A percentile compares a stretch with the other conserved stretches of the same genome.
Evolutionary conservation across 2,329 filamentous ascomycete genomes (phyloP).

Genomic region (Hypoxylon sp.): DNA sequence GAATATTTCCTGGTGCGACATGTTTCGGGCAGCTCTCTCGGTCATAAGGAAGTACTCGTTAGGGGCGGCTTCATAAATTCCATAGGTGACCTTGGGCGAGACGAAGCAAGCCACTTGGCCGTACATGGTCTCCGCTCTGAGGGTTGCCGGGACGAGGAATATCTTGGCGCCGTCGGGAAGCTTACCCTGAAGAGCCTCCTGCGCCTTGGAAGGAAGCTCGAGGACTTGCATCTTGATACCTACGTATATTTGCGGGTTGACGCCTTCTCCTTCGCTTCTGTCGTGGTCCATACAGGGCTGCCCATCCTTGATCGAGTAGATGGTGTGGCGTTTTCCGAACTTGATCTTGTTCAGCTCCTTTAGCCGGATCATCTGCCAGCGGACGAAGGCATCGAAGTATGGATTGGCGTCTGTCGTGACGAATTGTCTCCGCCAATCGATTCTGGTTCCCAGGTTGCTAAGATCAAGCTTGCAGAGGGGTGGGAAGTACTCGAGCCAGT

Average conservation of each 20-base stretch:
- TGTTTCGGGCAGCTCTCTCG: constrained; percentile 88
- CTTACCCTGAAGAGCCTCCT: constrained; percentile 76
- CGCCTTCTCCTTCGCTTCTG: constrained; percentile 79
- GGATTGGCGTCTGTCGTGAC: constrained; percentile 97
- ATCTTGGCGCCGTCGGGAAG: constrained; percentile 80
- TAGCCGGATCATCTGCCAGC: constrained; percentile 96
- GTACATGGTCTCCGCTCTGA: constrained; percentile 98
- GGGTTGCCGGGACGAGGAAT: constrained; percentile 89
- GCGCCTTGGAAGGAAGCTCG: constrained; percentile 83
- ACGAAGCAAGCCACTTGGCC: constrained; percentile 97
- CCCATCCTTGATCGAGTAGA: constrained; percentile 89
- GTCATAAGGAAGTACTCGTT: constrained; percentile 88
- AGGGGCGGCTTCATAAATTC: constrained; percentile 66
- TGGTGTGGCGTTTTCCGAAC: constrained; percentile 91
- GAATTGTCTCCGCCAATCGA: constrained; percentile 93
- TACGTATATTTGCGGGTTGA: constrained; percentile 90
- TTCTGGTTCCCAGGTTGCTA: constrained; percentile 81
- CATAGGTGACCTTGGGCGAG: constrained; percentile 87
- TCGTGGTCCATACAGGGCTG: constrained; percentile 91
- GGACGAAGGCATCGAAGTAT: constrained; percentile 93
- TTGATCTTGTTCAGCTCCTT: constrained; percentile 91
- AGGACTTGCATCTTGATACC: constrained; percentile 90
- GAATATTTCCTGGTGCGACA: constrained; percentile 93
- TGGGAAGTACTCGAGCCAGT: constrained; percentile 94
- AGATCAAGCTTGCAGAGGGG: constrained; percentile 81